A percentile compares a stretch with the other conserved stretches of the same genome.
Conservation (phyloP, 768 basidiomycete genomes). For the Hypsizygus marmoreus region DNA sequence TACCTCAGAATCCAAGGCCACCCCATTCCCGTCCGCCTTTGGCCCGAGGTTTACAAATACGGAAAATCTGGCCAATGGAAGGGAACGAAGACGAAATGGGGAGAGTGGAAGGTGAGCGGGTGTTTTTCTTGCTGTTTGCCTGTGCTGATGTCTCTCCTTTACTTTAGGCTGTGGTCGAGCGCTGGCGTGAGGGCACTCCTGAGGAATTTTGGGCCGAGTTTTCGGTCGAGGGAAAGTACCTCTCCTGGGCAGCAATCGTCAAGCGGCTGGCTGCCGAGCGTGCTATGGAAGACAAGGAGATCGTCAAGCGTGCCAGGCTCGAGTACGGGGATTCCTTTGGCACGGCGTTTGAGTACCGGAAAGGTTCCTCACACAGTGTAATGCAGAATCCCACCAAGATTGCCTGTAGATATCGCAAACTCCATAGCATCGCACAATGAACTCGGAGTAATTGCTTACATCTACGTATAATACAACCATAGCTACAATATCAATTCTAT, state of each 20-base stretch:
- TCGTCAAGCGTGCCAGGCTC: conserved; percentile 7
- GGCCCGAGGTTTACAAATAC: conserved; percentile 22
- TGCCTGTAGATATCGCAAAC: conserved; percentile 9
- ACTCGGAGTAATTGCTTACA: too few relatives aligned
- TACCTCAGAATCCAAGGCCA: conserved; percentile 20
- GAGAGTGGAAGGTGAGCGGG: conserved; percentile 23
- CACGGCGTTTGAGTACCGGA: conserved; percentile 17
- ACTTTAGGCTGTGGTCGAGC: conserved; percentile 15
- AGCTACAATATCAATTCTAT: conserved; percentile 9
- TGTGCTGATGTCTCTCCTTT: background rate
- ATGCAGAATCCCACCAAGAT: conserved; percentile 15
- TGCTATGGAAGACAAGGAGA: conserved; percentile 5
- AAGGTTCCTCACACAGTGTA: conserved; percentile 6
- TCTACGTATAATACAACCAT: conserved; percentile 1
- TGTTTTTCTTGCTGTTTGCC: background rate
- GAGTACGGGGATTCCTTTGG: conserved; percentile 19
- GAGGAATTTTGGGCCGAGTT: conserved; percentile 21
- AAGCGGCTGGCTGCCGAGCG: conserved; percentile 6
- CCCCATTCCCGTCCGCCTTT: conserved; percentile 23
- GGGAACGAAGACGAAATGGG: conserved; percentile 24
- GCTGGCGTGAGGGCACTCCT: conserved; percentile 11
- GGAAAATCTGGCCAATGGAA: conserved; percentile 24
- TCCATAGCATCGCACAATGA: conserved; percentile 5
- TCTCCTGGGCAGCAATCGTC: conserved; percentile 18
- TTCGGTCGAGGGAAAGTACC: conserved; percentile 5